phyloP scores from a whole-genome alignment of 805 yeast species.

The Kurtzmaniella cleridarum region DNA sequence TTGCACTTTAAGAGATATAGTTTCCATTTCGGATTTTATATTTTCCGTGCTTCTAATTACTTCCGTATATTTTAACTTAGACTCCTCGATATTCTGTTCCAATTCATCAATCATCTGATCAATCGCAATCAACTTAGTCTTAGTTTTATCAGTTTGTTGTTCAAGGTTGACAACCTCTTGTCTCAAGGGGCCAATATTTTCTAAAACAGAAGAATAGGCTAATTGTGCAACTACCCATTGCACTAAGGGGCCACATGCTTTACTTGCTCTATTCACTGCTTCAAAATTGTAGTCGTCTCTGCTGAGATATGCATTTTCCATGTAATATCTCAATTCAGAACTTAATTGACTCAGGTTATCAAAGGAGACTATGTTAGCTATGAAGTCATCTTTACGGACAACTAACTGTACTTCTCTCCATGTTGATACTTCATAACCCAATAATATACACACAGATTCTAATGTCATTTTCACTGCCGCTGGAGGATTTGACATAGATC shows the following conservation, averaged over 20 bases:
- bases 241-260: constrained; percentile 88
- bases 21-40: constrained; percentile 64
- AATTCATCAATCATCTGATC: constrained; percentile 77
- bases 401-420: constrained; percentile 85
- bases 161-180: constrained; percentile 61
- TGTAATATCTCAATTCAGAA: constrained; percentile 42
- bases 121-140: constrained; percentile 67
- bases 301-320: constrained; percentile 58
- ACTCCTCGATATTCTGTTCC: constrained; percentile 59
- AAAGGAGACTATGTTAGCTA: constrained; percentile 71
- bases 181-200: constrained; percentile 67
- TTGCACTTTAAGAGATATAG: constrained; percentile 53
- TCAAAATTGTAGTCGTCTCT: constrained; percentile 64
- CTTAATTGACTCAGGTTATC: constrained; percentile 58
- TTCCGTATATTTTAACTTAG: constrained; percentile 62
- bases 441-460: constrained; percentile 81
- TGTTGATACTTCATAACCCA: constrained; percentile 58
- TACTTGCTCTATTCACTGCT: constrained; percentile 80
- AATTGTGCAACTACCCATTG: constrained; percentile 90
- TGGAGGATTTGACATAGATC: constrained; percentile 91
- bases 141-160: constrained; percentile 52
- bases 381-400: constrained; percentile 84
- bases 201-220: constrained; percentile 65
- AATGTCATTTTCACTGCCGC: constrained; percentile 76
- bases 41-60: constrained; percentile 76